Conservation (phyloP, 257 asterid genomes). For the Jaltomata sinuosa region DNA sequence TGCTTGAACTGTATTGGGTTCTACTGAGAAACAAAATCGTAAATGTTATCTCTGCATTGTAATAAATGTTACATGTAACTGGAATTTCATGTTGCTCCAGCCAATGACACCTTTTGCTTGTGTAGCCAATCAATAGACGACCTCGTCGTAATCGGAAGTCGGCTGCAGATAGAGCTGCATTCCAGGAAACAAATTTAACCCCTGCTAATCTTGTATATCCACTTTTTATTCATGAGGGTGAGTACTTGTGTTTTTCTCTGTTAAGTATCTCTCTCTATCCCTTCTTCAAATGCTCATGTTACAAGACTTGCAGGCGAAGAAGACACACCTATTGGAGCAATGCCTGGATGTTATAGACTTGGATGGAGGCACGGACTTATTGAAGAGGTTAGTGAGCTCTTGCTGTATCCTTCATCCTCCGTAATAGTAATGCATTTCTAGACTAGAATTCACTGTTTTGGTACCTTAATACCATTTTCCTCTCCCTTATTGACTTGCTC, state of each 20-base stretch:
- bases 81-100: too few relatives aligned
- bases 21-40: too few relatives aligned
- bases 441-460: too few relatives aligned
- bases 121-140: constrained; percentile 54
- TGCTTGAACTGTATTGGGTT: too few relatives aligned
- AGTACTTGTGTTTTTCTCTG: neutral
- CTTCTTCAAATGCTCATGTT: neutral
- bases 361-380: constrained; percentile 97
- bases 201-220: constrained; percentile 95
- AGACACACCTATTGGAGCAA: constrained; percentile 93
- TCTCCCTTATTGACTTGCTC: too few relatives aligned
- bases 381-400: constrained; percentile 57
- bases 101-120: constrained; percentile 4
- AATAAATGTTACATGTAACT: too few relatives aligned
- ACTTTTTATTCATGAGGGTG: constrained; percentile 92
- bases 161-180: constrained; percentile 64
- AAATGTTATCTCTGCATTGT: too few relatives aligned
- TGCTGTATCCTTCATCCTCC: constrained; percentile 2
- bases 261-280: neutral
- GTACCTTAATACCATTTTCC: too few relatives aligned
- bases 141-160: constrained; percentile 88
- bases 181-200: constrained; percentile 77
- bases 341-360: constrained; percentile 99
- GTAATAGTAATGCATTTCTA: too few relatives aligned
- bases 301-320: constrained; percentile 59